Evolutionary conservation across 2,329 filamentous ascomycete species (phyloP).

Genomic region (Trichoderma koningii): DNA sequence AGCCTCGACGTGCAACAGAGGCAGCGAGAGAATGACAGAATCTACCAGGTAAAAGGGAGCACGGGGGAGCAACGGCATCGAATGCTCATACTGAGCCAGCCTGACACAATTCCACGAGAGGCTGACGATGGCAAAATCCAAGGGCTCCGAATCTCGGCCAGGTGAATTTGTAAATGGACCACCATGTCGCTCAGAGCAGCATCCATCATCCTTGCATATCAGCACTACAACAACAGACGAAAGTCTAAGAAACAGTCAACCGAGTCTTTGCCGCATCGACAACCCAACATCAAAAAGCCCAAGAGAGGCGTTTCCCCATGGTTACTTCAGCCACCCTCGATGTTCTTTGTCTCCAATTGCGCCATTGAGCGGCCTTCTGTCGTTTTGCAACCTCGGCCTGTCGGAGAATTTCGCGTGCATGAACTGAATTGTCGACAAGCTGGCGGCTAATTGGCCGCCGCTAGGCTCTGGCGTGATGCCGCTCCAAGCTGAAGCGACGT

Average conservation of each 20-base stretch:
- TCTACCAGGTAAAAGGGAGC: neutral
- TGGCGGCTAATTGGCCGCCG: neutral
- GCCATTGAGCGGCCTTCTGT: conserved; percentile 19
- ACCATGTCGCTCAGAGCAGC: neutral
- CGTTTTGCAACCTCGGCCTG: conserved; percentile 14
- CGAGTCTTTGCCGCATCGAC: conserved; percentile 20
- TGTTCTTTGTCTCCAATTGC: conserved; percentile 1
- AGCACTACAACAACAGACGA: neutral
- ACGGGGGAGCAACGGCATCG: neutral
- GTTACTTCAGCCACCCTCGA: neutral
- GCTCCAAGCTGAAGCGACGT: neutral
- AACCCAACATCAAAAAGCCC: neutral
- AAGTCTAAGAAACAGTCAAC: conserved; percentile 1
- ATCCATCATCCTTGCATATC: neutral
- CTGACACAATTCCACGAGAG: neutral
- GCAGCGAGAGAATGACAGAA: neutral
- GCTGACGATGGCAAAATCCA: neutral
- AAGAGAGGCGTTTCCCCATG: neutral
- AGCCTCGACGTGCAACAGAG: neutral
- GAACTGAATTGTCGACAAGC: neutral
- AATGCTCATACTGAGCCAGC: neutral
- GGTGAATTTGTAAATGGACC: neutral
- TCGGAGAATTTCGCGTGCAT: conserved; percentile 6
- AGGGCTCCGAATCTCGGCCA: conserved; percentile 13
- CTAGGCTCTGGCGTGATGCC: neutral